These are phyloP conservation scores for Calendula officinalis DNA, from an alignment of 129 eudicot genomes.

Conservation along the genomic window DNA sequence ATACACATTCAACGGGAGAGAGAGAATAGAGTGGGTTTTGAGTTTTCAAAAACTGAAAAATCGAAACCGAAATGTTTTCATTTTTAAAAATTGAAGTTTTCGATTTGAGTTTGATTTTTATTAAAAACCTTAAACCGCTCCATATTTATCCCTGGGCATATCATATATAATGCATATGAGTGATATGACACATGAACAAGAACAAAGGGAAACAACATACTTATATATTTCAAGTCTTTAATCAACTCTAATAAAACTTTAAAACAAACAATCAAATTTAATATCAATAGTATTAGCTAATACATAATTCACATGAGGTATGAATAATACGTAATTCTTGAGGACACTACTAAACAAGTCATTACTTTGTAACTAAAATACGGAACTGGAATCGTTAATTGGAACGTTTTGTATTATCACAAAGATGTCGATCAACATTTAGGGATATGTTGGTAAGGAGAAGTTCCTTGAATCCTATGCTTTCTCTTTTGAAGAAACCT, in stretches of 20 bases:
- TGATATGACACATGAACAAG: too few species aligned
- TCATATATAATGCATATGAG: too few species aligned
- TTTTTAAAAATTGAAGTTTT: too few species aligned
- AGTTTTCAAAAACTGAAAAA: too few species aligned
- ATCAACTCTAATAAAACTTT: neutral
- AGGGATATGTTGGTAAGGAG: conserved; percentile 37
- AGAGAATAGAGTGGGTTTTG: too few species aligned
- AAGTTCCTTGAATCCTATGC: conserved; percentile 43
- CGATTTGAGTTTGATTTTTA: too few species aligned
- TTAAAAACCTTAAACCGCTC: too few species aligned
- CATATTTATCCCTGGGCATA: too few species aligned
- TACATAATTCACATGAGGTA: conserved; percentile 11
- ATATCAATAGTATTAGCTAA: conserved; percentile 3
- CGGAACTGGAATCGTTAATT: neutral
- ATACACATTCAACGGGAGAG: too few species aligned
- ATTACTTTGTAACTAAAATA: neutral
- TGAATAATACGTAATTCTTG: neutral
- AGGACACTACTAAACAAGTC: neutral
- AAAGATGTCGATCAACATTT: neutral
- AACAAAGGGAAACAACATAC: too few species aligned
- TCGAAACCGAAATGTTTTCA: too few species aligned
- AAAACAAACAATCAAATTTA: conserved; percentile 14
- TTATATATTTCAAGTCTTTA: neutral
- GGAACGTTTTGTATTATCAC: too few species aligned
- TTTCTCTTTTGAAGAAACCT: conserved; percentile 55